Evolutionary conservation across 1,284 basidiomycete species (phyloP), one percentile per base, ranked within the genome.

Genomic region (Ustilago shanxiensis): DNA sequence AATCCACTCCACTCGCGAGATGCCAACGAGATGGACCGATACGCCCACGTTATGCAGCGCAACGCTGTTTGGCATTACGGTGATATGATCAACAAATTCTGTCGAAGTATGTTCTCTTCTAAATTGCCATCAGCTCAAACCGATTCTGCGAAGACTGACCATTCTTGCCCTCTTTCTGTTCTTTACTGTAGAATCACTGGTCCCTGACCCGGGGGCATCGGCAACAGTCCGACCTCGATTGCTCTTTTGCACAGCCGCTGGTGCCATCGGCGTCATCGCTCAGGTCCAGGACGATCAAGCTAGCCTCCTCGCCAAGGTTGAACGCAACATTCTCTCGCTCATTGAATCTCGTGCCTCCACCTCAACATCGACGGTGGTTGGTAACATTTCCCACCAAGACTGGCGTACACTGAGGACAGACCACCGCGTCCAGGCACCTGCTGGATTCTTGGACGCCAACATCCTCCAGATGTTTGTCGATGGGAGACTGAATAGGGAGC

Each of bases 351-450:
- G 24, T 22, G 28, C 49, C 3, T 56, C 31, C 18, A 44, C 39
- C n/a, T 53, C 49, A n/a, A 52, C 67, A 13, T 63, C 64, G 13
- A 60, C 56, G 1, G 55, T 66, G 0, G 66, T 74, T 1, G 77
- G 79, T 11, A 64, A 58, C n/a, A 80, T 85, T 24, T 49, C 70
- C 2, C 66, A 73, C 53, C 35, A 58, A 16, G 79, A 83, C 31
- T 85, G 80, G 78, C 72, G 84, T 11, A 85, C 83, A 14, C 60
- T 82, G 3, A 72, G 83, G 16, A 85, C 83, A n/a, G 84, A 85
- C 52, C 83, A 83, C 47, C 66, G 82, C n/a, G 70, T 72, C n/a
- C 65, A 70, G 35, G 51, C 71, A 13, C 70, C 80, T 2, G 64
- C 59, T 18, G 79, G 78, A 13, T 65, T 85, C 29, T 31, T 84